These are phyloP conservation scores for Aegilops tauschii DNA, from an alignment of 176 grass and related monocot species.

Conservation along the genomic window DNA sequence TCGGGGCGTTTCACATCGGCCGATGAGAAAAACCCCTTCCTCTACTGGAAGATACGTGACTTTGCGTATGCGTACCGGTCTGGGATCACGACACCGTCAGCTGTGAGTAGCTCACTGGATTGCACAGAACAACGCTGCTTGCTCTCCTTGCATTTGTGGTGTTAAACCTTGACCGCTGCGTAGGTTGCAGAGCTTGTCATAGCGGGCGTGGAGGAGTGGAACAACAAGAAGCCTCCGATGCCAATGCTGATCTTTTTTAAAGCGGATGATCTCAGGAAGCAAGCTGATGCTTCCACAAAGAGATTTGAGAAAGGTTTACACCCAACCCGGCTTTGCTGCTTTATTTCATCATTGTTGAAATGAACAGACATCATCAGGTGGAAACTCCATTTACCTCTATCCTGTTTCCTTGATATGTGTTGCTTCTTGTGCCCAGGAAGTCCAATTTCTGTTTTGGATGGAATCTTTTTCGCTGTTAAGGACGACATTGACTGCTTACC, in stretches of 20 bases:
- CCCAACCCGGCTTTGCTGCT: neutral
- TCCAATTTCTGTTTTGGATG: conserved; percentile 73
- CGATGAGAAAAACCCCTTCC: conserved; percentile 50
- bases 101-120: conserved; percentile 38
- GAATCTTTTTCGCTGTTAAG: conserved; percentile 85
- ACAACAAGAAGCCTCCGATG: conserved; percentile 59
- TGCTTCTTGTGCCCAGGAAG: conserved; percentile 54
- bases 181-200: conserved; percentile 85
- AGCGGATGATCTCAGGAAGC: conserved; percentile 66
- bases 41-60: conserved; percentile 95
- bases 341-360: neutral
- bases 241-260: conserved; percentile 78
- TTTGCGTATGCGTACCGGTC: conserved; percentile 85
- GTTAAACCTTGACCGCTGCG: conserved; percentile 1
- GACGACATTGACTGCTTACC: conserved; percentile 97
- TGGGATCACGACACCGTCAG: conserved; percentile 58
- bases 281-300: conserved; percentile 77
- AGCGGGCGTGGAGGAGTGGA: conserved; percentile 67
- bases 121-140: neutral
- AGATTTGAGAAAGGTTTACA: conserved; percentile 70
- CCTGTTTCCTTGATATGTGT: neutral
- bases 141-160: neutral
- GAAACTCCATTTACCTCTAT: neutral
- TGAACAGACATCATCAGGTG: neutral
- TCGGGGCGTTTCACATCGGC: conserved; percentile 20